A percentile compares a stretch with the other conserved stretches of the same genome.
Evolutionary conservation across 345 rosid genomes (phyloP).

Genomic region (Lenwebbia sp.): DNA sequence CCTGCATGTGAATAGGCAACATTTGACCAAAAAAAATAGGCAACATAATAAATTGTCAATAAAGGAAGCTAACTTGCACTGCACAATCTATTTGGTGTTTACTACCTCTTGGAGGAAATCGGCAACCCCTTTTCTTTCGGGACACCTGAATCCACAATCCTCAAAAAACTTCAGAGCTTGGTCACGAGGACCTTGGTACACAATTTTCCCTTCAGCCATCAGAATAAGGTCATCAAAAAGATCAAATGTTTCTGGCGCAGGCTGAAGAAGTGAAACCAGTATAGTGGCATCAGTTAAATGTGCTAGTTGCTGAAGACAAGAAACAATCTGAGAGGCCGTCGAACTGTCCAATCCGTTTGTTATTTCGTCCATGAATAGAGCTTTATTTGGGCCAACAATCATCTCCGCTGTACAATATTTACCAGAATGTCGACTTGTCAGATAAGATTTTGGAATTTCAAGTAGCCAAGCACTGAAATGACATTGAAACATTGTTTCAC

Average conservation of each 20-base stretch:
- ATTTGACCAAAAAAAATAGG: not conserved
- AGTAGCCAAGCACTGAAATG: not conserved
- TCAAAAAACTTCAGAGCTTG: slow-evolving; percentile 28
- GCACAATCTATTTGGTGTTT: not conserved
- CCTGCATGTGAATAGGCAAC: slow-evolving; percentile 16
- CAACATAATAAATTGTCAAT: not conserved
- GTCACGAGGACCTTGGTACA: slow-evolving; percentile 48
- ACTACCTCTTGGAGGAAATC: slow-evolving; percentile 62
- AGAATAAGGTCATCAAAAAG: slow-evolving; percentile 56
- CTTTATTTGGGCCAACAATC: slow-evolving; percentile 55
- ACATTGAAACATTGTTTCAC: not conserved
- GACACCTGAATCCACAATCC: slow-evolving; percentile 54
- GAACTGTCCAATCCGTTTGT: slow-evolving; percentile 70
- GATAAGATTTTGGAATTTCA: not conserved
- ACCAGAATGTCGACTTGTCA: not conserved
- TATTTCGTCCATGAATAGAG: slow-evolving; percentile 69
- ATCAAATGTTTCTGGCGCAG: slow-evolving; percentile 49
- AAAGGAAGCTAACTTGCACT: not conserved
- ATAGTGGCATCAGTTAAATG: slow-evolving; percentile 46
- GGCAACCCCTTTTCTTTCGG: slow-evolving; percentile 49
- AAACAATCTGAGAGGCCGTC: slow-evolving; percentile 47
- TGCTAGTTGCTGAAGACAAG: slow-evolving; percentile 52
- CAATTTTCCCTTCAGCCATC: slow-evolving; percentile 53
- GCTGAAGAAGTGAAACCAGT: slow-evolving; percentile 58
- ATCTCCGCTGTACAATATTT: slow-evolving; percentile 45